Evolutionary conservation across 2,329 filamentous ascomycete species (phyloP), one percentile per base, ranked within the genome.

Genomic region (Penicillium crustosum): DNA sequence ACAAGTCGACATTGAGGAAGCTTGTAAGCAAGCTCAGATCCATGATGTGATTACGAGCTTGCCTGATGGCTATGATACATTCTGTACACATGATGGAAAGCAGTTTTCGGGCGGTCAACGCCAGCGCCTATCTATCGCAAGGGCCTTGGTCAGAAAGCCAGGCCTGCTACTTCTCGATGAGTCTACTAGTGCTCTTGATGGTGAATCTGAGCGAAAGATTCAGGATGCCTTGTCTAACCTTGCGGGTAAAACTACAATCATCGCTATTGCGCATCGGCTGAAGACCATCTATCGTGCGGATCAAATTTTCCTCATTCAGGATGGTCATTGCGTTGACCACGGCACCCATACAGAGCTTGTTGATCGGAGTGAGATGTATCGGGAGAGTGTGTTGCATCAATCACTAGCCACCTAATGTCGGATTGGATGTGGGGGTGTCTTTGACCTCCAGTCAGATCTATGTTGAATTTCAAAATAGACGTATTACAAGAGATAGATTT

Each of bases 301-400:
- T 73, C 93, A 93, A 66, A 97, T 97, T 64, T 90, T 95, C 23
- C 60, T 77, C 23, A 75, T 83, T 23, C 81, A 84, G 57, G 76
- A 74, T 5, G 81, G 81, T 1, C 71, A 69, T 19, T 79, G 78
- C 53, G 78, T 79, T 5, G 81, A 82, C 43, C 74, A 76, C 60
- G 81, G 81, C 4, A 76, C 75, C 31, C 81, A 83, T 68, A 70
- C 75, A 19, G 79, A 83, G 56, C 64, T 83, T 55, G 70, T 82
- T 31, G 72, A 78, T 59, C 72, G 79, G 33, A 79, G 75, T 57
- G 79, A 81, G 65, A 79, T 73, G 53, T 83, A 83, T 64, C 75
- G 79, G 29, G 74, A 75, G 12, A 83, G 80, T 68, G 80, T 78
- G 21, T 70, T 81, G 49, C 78, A 80, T 61, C 80, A 82, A 63